Base-by-base conservation (phyloP, 1,284 basidiomycete species). In the Trichosporon inkin region DNA sequence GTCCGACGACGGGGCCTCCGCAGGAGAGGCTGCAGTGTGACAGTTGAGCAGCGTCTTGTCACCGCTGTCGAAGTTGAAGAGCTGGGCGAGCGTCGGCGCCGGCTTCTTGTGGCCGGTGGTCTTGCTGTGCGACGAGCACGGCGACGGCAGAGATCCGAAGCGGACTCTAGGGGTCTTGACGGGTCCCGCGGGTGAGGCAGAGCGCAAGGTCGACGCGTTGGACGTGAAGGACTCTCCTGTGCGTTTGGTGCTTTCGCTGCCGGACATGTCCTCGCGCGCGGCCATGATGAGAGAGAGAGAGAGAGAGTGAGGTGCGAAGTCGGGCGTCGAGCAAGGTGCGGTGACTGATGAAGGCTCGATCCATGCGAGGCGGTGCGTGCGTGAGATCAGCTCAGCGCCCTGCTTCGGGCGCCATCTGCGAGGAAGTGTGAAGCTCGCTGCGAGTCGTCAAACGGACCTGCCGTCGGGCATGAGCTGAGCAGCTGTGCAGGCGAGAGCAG, bases 231-330 rank as follows among this genome's bases (percentile, higher is more conserved):
- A 24, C 22, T 28, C 44, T 22, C 24, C 10, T 16, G 24, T 49
- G 24, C 22, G 44, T 22, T 49, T 49, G 10, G 16, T 24, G 8
- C 28, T 24, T 4, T 49, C 44, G 44, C 22, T 28, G 44, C 44
- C 44, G 14, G 44, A 32, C 5, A 17, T n/a, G 13, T 28, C 44
- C 22, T 49, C 24, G 22, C 24, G 13, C 14, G 44, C n/a, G 22
- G 44, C 44, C 44, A 49, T 49, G 44, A 49, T 49, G 22, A 49
- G 13, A 22, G 44, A 49, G 11, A 49, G 13, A 28, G 22, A 49
- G 13, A 22, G 44, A 49, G 11, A 49, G 13, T 8, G 44, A 49
- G 28, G 44, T 28, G 13, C 44, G 22, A n/a, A 49, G 28, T 22
- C 28, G 28, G 44, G 28, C 14, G 13, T 49, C 16, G 44, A 32